Percentiles rank a stretch among this genome's conserved stretches.
These are phyloP conservation scores for Neofusicoccum ribis DNA, from an alignment of 2,329 filamentous ascomycete species.

Conservation along the genomic window DNA sequence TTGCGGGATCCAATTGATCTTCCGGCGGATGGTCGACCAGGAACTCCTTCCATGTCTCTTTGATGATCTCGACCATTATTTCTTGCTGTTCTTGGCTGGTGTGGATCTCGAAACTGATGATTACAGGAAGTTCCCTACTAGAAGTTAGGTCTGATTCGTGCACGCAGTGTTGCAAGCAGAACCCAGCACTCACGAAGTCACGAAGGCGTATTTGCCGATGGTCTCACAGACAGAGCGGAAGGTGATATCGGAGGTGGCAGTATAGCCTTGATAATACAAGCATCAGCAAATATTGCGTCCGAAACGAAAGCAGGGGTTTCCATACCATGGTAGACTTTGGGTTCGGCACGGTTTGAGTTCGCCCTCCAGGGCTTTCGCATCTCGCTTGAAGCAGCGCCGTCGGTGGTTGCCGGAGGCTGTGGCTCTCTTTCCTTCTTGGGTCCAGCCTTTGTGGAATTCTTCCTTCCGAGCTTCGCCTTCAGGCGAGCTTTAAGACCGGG, in stretches of 20 bases:
- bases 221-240: slow-evolving; percentile 85
- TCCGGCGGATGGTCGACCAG: slow-evolving; percentile 63
- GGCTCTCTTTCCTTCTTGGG: slow-evolving; percentile 24
- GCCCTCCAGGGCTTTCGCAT: slow-evolving; percentile 35
- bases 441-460: slow-evolving; percentile 37
- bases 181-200: slow-evolving; percentile 47
- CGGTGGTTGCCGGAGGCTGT: slow-evolving; percentile 13
- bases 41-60: slow-evolving; percentile 76
- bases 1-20: slow-evolving; percentile 43
- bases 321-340: slow-evolving; percentile 75
- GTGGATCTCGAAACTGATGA: slow-evolving; percentile 91
- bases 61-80: slow-evolving; percentile 92
- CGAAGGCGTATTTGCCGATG: slow-evolving; percentile 77
- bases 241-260: slow-evolving; percentile 78
- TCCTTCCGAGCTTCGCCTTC: slow-evolving; percentile 36
- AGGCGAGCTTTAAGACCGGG: slow-evolving; percentile 16
- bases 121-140: slow-evolving; percentile 68
- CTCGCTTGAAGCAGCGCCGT: slow-evolving; percentile 19
- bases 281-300: neutral
- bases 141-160: neutral
- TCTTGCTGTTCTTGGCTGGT: slow-evolving; percentile 80
- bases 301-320: neutral
- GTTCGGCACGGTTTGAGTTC: slow-evolving; percentile 55
- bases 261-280: slow-evolving; percentile 54
- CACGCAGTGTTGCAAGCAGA: neutral